phyloP scores from a whole-genome alignment of 2,329 filamentous ascomycete genomes.

The Lojkania enalia region DNA sequence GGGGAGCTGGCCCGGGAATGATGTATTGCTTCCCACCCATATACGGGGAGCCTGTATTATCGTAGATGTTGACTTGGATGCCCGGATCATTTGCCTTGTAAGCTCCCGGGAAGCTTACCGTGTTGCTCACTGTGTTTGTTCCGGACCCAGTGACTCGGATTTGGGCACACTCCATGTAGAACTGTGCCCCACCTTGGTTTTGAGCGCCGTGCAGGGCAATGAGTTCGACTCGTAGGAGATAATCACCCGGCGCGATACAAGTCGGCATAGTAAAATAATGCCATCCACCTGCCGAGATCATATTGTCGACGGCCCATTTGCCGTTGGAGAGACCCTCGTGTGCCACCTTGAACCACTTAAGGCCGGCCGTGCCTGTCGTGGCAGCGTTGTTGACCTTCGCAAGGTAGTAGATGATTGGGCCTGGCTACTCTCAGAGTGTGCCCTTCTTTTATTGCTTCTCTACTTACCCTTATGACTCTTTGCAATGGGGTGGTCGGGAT shows the following conservation, averaged over 20 bases:
- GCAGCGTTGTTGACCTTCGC: conserved; percentile 43
- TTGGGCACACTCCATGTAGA: conserved; percentile 30
- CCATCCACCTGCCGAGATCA: conserved; percentile 51
- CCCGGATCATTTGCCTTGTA: conserved; percentile 28
- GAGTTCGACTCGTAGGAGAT: conserved; percentile 46
- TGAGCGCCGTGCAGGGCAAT: conserved; percentile 45
- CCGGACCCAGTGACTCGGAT: conserved; percentile 25
- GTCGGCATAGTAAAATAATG: conserved; percentile 41
- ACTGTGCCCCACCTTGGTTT: conserved; percentile 16
- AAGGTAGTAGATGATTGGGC: conserved; percentile 24
- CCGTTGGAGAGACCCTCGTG: conserved; percentile 40
- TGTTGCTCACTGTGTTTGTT: conserved; percentile 17
- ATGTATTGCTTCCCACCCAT: conserved; percentile 41
- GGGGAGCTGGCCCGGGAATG: conserved; percentile 53
- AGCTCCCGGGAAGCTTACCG: conserved; percentile 30
- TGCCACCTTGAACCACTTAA: conserved; percentile 44
- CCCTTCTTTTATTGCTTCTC: not conserved
- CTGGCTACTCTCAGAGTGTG: conserved; percentile 5
- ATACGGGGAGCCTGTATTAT: conserved; percentile 16
- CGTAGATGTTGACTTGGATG: conserved; percentile 24
- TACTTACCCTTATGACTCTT: conserved; percentile 50
- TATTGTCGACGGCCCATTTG: conserved; percentile 52
- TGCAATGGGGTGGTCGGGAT: conserved; percentile 54
- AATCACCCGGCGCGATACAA: conserved; percentile 38
- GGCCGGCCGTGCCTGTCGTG: conserved; percentile 36